Conservation (phyloP, 2,329 filamentous ascomycete genomes). For the Verticillium dahliae region DNA sequence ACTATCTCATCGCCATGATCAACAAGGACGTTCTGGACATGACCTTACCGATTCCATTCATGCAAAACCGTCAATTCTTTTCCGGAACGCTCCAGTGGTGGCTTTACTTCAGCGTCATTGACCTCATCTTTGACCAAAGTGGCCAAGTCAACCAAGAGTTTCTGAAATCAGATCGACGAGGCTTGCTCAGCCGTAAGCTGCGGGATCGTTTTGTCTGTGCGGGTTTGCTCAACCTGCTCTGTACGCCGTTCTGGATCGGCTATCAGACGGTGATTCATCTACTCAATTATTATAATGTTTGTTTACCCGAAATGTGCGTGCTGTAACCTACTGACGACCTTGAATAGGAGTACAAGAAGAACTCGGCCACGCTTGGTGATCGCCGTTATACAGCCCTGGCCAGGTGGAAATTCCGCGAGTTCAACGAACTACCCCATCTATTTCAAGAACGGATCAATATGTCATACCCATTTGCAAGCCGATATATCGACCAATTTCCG, state of each 20-base stretch:
- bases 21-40: slow-evolving; percentile 94
- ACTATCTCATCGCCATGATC: slow-evolving; percentile 93
- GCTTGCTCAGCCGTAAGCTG: slow-evolving; percentile 70
- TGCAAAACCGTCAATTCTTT: slow-evolving; percentile 74
- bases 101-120: slow-evolving; percentile 80
- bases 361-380: slow-evolving; percentile 79
- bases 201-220: slow-evolving; percentile 74
- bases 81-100: slow-evolving; percentile 91
- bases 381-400: slow-evolving; percentile 89
- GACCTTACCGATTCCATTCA: slow-evolving; percentile 76
- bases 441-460: slow-evolving; percentile 88
- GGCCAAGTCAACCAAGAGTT: slow-evolving; percentile 85
- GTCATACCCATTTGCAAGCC: slow-evolving; percentile 87
- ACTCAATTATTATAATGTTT: slow-evolving; percentile 86
- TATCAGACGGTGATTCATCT: slow-evolving; percentile 87
- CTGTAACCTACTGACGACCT: background rate
- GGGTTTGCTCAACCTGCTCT: slow-evolving; percentile 77
- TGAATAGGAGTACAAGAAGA: slow-evolving; percentile 82
- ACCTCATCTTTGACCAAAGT: slow-evolving; percentile 86
- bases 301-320: slow-evolving; percentile 16
- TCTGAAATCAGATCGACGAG: slow-evolving; percentile 74
- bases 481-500: slow-evolving; percentile 93
- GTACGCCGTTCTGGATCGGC: slow-evolving; percentile 79
- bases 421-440: slow-evolving; percentile 91
- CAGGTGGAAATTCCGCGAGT: slow-evolving; percentile 97